Evolutionary conservation across 805 yeast species (phyloP).

Genomic region (Lipomyces starkeyi): DNA sequence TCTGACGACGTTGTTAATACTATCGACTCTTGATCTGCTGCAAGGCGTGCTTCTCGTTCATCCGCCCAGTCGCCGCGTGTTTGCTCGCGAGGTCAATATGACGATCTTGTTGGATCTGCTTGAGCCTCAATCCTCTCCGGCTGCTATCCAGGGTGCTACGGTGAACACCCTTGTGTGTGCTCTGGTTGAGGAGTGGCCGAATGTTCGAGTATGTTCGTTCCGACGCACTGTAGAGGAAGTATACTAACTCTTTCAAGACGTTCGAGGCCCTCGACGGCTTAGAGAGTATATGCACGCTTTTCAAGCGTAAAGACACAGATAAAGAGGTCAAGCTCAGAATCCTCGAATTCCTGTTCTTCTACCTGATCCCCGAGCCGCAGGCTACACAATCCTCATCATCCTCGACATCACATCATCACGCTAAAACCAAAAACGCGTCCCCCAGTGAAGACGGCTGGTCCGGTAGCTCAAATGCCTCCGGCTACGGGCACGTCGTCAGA

Average conservation of each 20-base stretch:
- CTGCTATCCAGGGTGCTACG: conserved; percentile 48
- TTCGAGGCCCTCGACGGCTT: conserved; percentile 67
- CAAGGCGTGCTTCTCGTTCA: conserved; percentile 70
- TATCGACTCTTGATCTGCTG: conserved; percentile 49
- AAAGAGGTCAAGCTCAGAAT: conserved; percentile 66
- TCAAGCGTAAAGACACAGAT: conserved; percentile 50
- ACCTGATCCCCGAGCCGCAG: conserved; percentile 64
- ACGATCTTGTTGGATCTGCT: conserved; percentile 44
- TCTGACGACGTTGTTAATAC: conserved; percentile 30
- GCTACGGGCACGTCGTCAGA: conserved; percentile 18
- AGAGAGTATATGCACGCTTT: conserved; percentile 55
- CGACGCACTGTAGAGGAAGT: not conserved
- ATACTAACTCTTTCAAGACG: conserved; percentile 25
- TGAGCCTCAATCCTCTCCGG: conserved; percentile 23
- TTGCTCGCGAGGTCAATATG: conserved; percentile 54
- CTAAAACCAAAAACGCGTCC: not conserved
- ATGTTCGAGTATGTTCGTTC: conserved; percentile 51
- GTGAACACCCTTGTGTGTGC: conserved; percentile 64
- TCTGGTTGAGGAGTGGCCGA: conserved; percentile 61
- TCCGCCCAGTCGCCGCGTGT: conserved; percentile 58
- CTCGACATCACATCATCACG: not conserved
- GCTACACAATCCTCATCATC: conserved; percentile 13
- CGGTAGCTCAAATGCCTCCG: not conserved
- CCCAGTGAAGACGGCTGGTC: not conserved
- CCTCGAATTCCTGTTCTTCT: conserved; percentile 72